phyloP scores from a whole-genome alignment of 2,329 filamentous ascomycete species.

The Hypomyces perniciosus region DNA sequence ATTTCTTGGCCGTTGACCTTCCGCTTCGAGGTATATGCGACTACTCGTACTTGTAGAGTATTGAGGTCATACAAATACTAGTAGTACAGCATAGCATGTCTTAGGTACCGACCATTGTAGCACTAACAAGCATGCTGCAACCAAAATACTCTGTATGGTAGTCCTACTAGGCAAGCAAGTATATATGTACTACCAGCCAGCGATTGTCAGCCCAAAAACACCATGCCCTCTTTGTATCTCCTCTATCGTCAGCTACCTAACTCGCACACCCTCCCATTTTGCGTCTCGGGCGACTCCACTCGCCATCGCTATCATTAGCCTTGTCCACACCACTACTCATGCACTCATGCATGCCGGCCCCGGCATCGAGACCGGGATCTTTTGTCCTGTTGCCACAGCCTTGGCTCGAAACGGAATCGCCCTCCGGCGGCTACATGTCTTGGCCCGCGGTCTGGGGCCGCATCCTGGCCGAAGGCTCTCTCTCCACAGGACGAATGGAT shows the following conservation, averaged over 20 bases:
- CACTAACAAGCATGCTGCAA: too few relatives aligned
- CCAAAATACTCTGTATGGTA: too few relatives aligned
- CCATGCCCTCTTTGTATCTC: too few relatives aligned
- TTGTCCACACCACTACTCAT: not conserved
- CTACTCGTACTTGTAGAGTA: too few relatives aligned
- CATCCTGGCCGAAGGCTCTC: not conserved
- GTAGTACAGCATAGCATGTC: too few relatives aligned
- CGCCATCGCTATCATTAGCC: not conserved
- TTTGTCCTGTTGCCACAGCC: conserved; percentile 16
- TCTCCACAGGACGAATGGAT: not conserved
- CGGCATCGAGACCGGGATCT: conserved; percentile 15
- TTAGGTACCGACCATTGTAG: too few relatives aligned
- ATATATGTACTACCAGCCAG: not conserved
- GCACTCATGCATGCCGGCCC: conserved; percentile 2
- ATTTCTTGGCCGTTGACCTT: too few relatives aligned
- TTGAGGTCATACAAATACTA: too few relatives aligned
- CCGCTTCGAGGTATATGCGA: too few relatives aligned
- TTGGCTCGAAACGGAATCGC: conserved; percentile 17
- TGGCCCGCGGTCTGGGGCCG: conserved; percentile 10
- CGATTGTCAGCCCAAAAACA: too few relatives aligned
- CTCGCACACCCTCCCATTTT: not conserved
- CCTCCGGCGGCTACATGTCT: conserved; percentile 17
- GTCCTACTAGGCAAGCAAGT: too few relatives aligned
- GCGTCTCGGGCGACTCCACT: conserved; percentile 4
- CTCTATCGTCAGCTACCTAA: too few relatives aligned